Conservation (phyloP, 208 protist genomes). For the Herpetomonas muscarum region DNA sequence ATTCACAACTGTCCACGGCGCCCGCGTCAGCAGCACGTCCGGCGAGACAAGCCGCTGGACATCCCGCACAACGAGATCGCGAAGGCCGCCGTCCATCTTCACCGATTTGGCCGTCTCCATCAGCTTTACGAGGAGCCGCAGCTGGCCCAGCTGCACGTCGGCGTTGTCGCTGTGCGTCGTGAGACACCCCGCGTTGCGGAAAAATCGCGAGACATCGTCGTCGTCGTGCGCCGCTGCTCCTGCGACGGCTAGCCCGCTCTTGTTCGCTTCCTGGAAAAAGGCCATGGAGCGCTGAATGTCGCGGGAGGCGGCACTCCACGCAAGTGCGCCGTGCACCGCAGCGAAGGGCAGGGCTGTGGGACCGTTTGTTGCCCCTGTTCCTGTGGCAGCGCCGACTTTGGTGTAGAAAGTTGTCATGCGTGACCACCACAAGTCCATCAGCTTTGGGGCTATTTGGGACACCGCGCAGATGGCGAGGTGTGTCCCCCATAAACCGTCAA, state of each 20-base stretch:
- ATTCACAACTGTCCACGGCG: slow-evolving; percentile 76
- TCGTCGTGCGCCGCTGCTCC: not conserved
- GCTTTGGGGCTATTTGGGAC: slow-evolving; percentile 51
- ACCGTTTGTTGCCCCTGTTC: not conserved
- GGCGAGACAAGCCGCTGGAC: slow-evolving; percentile 53
- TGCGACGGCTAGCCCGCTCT: slow-evolving; percentile 29
- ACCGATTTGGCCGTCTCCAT: slow-evolving; percentile 64
- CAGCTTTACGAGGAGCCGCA: slow-evolving; percentile 72
- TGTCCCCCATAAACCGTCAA: slow-evolving; percentile 41
- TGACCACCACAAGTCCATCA: slow-evolving; percentile 86
- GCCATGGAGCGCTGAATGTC: slow-evolving; percentile 65
- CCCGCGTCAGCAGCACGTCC: slow-evolving; percentile 23
- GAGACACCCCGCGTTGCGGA: slow-evolving; percentile 24
- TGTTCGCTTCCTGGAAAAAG: slow-evolving; percentile 58
- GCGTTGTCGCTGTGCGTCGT: slow-evolving; percentile 11
- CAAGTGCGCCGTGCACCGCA: slow-evolving; percentile 54
- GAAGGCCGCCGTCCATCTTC: slow-evolving; percentile 71
- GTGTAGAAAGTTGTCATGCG: too few species aligned
- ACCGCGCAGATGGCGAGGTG: slow-evolving; percentile 53
- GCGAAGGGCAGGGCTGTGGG: slow-evolving; percentile 42
- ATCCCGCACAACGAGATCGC: slow-evolving; percentile 60
- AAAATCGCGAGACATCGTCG: not conserved
- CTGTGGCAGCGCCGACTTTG: not conserved
- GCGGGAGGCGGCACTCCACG: slow-evolving; percentile 52
- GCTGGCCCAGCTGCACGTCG: slow-evolving; percentile 43